Evolutionary conservation across 129 eudicot genomes (phyloP).

Genomic region (Flaveria bidentis): DNA sequence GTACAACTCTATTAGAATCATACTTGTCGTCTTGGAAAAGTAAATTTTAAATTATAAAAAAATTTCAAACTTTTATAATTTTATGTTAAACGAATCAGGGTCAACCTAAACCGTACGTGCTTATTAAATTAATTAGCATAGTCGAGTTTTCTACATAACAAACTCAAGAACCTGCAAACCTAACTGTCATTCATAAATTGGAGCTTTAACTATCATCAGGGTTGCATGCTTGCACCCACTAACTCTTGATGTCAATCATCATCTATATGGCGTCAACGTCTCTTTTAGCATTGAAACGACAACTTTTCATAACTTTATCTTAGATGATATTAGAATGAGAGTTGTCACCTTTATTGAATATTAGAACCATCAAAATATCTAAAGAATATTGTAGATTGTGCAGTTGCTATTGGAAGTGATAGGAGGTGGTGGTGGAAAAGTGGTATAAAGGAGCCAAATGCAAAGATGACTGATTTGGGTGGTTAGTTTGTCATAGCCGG

Average conservation of each 20-base stretch:
- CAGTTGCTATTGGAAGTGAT: slow-evolving; percentile 30
- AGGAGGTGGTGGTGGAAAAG: slow-evolving; percentile 38
- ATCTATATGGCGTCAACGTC: background rate
- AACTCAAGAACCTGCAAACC: too few relatives aligned
- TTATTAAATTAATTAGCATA: too few relatives aligned
- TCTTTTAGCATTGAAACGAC: slow-evolving; percentile 1
- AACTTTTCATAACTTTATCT: background rate
- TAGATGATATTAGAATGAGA: background rate
- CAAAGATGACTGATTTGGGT: slow-evolving; percentile 35
- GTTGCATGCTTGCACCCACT: slow-evolving; percentile 6
- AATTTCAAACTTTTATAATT: too few relatives aligned
- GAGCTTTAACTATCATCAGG: background rate
- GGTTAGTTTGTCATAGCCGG: slow-evolving; percentile 34
- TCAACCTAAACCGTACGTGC: too few relatives aligned
- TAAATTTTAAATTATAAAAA: too few relatives aligned
- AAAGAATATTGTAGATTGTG: slow-evolving; percentile 13
- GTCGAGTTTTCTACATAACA: too few relatives aligned
- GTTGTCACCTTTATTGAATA: background rate
- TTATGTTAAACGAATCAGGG: too few relatives aligned
- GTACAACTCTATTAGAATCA: too few relatives aligned
- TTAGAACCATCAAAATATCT: slow-evolving; percentile 3
- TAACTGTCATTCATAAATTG: background rate
- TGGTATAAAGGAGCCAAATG: slow-evolving; percentile 35
- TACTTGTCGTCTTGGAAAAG: too few relatives aligned
- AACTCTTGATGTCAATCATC: background rate